Evolutionary conservation across 2,329 filamentous ascomycete genomes (phyloP).

Genomic region (Colletotrichum trifolii): DNA sequence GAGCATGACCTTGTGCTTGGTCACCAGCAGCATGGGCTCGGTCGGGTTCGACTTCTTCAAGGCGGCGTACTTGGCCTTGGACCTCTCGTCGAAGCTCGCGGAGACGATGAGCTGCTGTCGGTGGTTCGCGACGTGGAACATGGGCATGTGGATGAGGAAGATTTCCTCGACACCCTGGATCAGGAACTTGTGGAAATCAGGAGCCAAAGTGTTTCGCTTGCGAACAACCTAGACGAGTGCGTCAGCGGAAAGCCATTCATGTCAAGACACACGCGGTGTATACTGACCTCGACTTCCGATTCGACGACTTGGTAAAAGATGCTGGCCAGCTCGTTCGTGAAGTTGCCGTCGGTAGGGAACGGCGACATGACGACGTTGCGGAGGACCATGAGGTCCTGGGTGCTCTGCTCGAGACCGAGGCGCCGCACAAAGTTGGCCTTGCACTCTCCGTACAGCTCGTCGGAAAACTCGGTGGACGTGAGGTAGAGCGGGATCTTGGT

Average conservation of each 20-base stretch:
- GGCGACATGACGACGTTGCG: conserved; percentile 61
- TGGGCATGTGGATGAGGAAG: conserved; percentile 50
- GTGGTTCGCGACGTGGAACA: conserved; percentile 54
- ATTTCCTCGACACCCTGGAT: conserved; percentile 48
- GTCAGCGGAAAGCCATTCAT: not conserved
- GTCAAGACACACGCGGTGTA: not conserved
- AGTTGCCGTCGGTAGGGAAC: conserved; percentile 52
- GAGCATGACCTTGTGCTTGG: conserved; percentile 41
- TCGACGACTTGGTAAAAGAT: conserved; percentile 46
- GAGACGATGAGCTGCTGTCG: conserved; percentile 52
- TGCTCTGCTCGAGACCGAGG: conserved; percentile 47
- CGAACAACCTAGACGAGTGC: conserved; percentile 40
- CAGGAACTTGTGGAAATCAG: conserved; percentile 50
- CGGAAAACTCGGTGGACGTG: conserved; percentile 55
- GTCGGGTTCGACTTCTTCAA: conserved; percentile 42
- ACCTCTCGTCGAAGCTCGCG: conserved; percentile 40
- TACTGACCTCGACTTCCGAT: conserved; percentile 38
- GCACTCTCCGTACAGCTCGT: conserved; percentile 54
- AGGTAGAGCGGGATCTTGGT: conserved; percentile 55
- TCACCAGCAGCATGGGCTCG: conserved; percentile 43
- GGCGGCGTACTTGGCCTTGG: conserved; percentile 39
- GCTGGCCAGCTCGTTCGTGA: conserved; percentile 50
- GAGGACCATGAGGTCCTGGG: conserved; percentile 54
- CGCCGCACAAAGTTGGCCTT: conserved; percentile 53
- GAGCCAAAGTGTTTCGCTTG: conserved; percentile 48